Base-by-base conservation (phyloP, 768 basidiomycete species). In the Asterophora parasitica region DNA sequence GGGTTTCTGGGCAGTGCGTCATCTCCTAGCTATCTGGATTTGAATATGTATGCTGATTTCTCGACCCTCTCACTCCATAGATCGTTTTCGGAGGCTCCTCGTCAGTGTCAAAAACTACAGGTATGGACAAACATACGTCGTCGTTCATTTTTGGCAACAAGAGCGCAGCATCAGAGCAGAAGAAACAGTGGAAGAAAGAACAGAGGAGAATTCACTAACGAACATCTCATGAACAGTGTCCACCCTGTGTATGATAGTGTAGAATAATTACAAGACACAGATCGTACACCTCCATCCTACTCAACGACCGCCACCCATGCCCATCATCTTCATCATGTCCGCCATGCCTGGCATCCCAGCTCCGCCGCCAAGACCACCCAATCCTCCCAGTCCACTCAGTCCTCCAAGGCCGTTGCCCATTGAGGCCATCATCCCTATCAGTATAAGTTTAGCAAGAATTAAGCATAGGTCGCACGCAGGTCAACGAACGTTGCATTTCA, bases 241-340 rank as follows among this genome's bases (percentile, higher is more conserved):
- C 23, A 19, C 27, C 30, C 8, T 34, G 37, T 30, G 31, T 35
- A 38, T 28, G 36, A 47, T 47, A 50, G 44, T 44, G 49, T 42
- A 20, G 9, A 52, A 39, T 54, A 51, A 44, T 30, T 38, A 36
- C 27, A 40, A 4, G 17, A 28, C 38, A 30, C 36, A 47, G 8
- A 19, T 41, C 15, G 23, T 23, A 15, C 38, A 23, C 32, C 13
- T 23, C 32, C 30, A 31, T 19, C 15, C 16, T 26, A 17, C 23
- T 60, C 51, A 70, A 38, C 65, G 64, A 46, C 58, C 59, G 48
- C 78, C 76, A 48, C 83, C 83, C 84, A 86, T 85, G 7, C 85
- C 85, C 87, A 89, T 88, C 87, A 89, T 86, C 70, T 88, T 88
- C 63, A 88, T 72, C 83, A 90, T 85, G 54, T 90, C 87, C 16